Base-by-base conservation (phyloP, 176 grass and related monocot genomes). In the Metroxylon sagu region DNA sequence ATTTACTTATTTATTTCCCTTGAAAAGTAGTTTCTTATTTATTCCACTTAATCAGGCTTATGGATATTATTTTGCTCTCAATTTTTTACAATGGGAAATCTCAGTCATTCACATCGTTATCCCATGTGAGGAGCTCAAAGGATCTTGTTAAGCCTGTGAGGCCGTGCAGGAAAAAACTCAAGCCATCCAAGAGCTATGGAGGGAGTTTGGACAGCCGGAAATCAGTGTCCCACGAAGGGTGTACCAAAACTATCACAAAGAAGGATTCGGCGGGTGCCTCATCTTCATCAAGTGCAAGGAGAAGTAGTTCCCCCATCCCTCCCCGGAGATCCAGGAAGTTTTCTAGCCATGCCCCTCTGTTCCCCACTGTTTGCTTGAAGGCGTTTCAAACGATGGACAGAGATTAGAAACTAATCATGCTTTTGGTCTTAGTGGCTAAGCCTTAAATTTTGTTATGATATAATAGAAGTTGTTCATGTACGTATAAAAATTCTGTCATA, bases 101-200 rank as follows among this genome's bases (percentile, higher is more conserved):
- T 0, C 64, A 66, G 50, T 66, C 64, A 21, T 66, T 66, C 25
- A 29, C 64, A 19, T 66, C 64, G 26, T 50, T 66, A 2, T 48
- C 25, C 16, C 28, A 53, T 5, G 64, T 18, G 64, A 53, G 25
- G 50, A 29, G 49, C 64, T 19, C 53, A 14, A 48, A 53, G 25
- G 64, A 66, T 29, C 64, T 66, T 14, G 64, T 50, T 6, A 66
- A 66, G 64, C 64, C 49, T 23, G 64, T 18, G 16, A 29, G 48
- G 49, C n/a, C 49, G 18, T 29, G 3, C 25, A 66, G 16, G 25
- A 66, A 26, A 18, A 66, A 18, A 6, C 64, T 66, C 64, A 30
- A 53, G 4, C 5, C 25, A 23, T 53, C 43, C 49, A 26, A 29
- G 21, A 66, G 49, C 15, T 66, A 53, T 17, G 49, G 25, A 10